Base-by-base conservation (phyloP, 2,329 filamentous ascomycete genomes). In the Claviceps paspali region DNA sequence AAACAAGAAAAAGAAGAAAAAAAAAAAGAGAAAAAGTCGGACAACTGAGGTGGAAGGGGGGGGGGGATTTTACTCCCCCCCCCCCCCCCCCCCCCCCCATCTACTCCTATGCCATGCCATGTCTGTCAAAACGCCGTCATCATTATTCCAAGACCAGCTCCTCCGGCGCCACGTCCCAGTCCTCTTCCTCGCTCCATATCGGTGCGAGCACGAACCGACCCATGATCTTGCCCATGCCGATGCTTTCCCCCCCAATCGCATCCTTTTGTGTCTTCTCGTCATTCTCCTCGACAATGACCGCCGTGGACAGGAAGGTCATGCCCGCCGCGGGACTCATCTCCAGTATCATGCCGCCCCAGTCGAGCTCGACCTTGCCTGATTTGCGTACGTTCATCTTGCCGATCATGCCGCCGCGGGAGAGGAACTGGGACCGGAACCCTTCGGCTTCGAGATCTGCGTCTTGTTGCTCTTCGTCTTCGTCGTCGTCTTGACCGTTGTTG, bases 191-290 rank as follows among this genome's bases (percentile, higher is more conserved):
- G 27, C 63, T 65, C 61, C 69, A 77, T 31, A 68, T 62, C 6
- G 73, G 73, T 19, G 69, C 70, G 14, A 75, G 57, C 14, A 73
- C 65, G 51, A 78, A 78, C 42, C 71, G 70, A 35, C 72, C 73
- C 61, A 72, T 68, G 41, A 79, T 66, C 48, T 70, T 67, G 34
- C 75, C 75, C 70, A 79, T 76, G 33, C 71, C 71, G 39, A 70
- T 67, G 22, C 70, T 69, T 33, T 63, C 62, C 14, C 72, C 73
- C 15, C 62, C 55, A 21, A 59, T 37, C n/a, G 57, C 54, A 6
- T 54, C 60, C 7, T 54, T 44, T 35, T 57, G 57, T 3, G 63
- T 54, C 50, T 71, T 70, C 49, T 67, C 63, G 38, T 74, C 69
- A 28, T 63, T 64, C 46, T 73, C 63, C 49, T 77, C 73, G 6